phyloP scores from a whole-genome alignment of 768 basidiomycete genomes.

The Trametes gibbosa region DNA sequence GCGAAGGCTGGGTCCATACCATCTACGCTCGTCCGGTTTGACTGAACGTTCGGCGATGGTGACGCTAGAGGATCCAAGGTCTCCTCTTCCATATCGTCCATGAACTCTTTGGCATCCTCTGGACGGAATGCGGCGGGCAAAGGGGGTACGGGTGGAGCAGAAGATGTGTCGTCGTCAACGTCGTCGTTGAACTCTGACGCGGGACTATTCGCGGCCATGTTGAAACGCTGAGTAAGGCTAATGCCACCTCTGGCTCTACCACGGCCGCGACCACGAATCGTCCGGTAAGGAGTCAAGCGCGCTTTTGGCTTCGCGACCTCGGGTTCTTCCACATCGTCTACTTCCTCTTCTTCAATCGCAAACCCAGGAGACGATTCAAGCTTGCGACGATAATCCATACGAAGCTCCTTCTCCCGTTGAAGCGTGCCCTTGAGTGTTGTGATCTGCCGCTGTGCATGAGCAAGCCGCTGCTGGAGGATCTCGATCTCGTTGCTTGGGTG shows the following conservation, averaged over 20 bases:
- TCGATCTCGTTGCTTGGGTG: conserved; percentile 82
- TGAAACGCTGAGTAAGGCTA: conserved; percentile 62
- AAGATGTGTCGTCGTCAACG: conserved; percentile 24
- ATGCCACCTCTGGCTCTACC: conserved; percentile 51
- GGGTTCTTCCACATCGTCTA: conserved; percentile 37
- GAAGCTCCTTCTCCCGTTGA: conserved; percentile 79
- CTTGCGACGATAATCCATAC: conserved; percentile 62
- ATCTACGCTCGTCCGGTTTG: conserved; percentile 71
- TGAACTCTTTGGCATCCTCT: conserved; percentile 36
- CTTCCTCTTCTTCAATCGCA: conserved; percentile 45
- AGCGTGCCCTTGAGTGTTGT: conserved; percentile 76
- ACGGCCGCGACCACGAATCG: conserved; percentile 50
- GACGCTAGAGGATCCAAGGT: conserved; percentile 32
- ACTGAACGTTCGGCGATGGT: conserved; percentile 41
- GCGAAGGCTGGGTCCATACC: conserved; percentile 89
- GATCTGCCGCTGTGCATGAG: conserved; percentile 86
- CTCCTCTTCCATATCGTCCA: conserved; percentile 44
- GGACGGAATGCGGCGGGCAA: conserved; percentile 33
- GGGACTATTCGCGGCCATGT: conserved; percentile 52
- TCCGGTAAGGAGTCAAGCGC: conserved; percentile 55
- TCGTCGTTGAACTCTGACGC: conserved; percentile 48
- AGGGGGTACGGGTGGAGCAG: conserved; percentile 33
- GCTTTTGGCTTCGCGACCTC: conserved; percentile 33
- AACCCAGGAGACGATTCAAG: conserved; percentile 44
- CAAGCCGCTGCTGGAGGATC: conserved; percentile 73